phyloP scores from a whole-genome alignment of 2,329 filamentous ascomycete species.

The Colletotrichum sp. region DNA sequence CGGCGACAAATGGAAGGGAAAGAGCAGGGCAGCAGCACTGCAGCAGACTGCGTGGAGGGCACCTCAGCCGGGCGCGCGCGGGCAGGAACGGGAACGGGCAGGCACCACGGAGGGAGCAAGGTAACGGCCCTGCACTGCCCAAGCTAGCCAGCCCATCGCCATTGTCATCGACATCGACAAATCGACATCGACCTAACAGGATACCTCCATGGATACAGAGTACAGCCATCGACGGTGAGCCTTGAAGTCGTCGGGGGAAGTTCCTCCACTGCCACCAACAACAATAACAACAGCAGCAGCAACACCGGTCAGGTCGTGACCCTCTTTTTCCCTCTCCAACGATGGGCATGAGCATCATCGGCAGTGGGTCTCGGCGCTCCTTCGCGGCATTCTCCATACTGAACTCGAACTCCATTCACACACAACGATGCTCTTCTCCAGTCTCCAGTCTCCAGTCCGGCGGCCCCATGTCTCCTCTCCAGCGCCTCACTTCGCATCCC shows the following conservation, averaged over 20 bases:
- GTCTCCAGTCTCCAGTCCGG: background rate
- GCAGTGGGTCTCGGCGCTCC: background rate
- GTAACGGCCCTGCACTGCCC: background rate
- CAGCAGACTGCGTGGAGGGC: background rate
- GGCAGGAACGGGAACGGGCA: background rate
- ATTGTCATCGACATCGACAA: background rate
- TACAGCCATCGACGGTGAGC: background rate
- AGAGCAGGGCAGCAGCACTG: background rate
- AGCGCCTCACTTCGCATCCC: background rate
- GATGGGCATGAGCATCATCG: background rate
- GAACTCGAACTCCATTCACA: background rate
- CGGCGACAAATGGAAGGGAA: background rate
- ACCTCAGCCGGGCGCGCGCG: background rate
- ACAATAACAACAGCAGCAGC: background rate
- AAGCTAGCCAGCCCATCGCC: background rate
- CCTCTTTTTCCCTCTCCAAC: background rate
- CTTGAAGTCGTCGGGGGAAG: background rate
- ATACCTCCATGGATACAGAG: background rate
- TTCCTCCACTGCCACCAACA: background rate
- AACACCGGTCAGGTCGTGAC: background rate
- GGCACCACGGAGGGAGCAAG: background rate
- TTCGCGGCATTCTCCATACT: slow-evolving; percentile 2
- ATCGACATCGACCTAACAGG: background rate
- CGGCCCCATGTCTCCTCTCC: background rate
- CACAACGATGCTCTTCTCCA: background rate